Evolutionary conservation across 345 rosid species (phyloP).

Genomic region (Eutrema yunnanense): DNA sequence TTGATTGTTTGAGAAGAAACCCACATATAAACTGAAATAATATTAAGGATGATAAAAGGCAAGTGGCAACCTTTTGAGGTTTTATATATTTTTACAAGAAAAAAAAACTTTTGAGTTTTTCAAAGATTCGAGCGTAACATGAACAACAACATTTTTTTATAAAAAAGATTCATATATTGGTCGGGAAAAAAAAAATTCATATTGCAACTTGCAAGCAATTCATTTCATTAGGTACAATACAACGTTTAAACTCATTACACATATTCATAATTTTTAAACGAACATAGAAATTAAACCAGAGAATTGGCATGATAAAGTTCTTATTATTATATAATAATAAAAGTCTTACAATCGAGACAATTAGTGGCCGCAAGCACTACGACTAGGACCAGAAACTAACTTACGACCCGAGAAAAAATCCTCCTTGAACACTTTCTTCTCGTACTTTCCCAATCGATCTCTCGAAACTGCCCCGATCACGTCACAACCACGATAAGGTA

Average conservation of each 20-base stretch:
- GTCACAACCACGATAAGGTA: conserved; percentile 26
- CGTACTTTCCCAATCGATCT: background rate
- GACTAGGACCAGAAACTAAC: conserved; percentile 34
- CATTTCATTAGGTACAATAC: background rate
- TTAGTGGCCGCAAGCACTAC: conserved; percentile 25
- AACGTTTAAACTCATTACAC: background rate
- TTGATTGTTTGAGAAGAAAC: too few relatives aligned
- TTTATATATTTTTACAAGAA: background rate
- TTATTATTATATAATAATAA: background rate
- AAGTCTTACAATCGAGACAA: background rate
- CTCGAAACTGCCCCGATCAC: background rate
- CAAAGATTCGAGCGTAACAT: background rate
- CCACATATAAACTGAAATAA: background rate
- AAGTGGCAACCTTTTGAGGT: background rate
- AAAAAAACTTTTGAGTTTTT: background rate
- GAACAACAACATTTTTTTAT: too few relatives aligned
- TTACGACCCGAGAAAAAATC: background rate
- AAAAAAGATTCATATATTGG: background rate
- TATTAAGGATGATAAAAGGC: background rate
- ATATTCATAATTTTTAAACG: background rate
- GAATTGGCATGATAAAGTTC: background rate
- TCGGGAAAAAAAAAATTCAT: too few relatives aligned
- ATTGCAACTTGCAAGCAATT: background rate
- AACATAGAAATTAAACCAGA: background rate
- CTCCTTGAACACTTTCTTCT: background rate